These are phyloP conservation scores for Saccharomyces hybrid DNA, from an alignment of 1,139 yeast genomes.

Conservation along the genomic window DNA sequence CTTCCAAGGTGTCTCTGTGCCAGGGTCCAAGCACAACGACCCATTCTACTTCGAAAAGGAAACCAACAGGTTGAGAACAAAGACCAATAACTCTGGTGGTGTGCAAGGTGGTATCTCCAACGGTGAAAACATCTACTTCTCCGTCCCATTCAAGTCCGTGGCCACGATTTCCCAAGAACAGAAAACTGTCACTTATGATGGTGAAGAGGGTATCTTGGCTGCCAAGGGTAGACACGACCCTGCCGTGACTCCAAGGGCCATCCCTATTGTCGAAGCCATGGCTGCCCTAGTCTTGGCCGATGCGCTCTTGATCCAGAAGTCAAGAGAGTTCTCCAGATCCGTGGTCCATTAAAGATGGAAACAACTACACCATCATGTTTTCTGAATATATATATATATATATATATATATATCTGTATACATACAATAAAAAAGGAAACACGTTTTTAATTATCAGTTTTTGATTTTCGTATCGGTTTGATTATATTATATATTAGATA, in stretches of 20 bases:
- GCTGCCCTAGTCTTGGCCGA: slow-evolving; percentile 89
- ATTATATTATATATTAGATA: neutral
- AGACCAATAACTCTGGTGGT: slow-evolving; percentile 92
- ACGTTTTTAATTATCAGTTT: neutral
- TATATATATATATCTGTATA: neutral
- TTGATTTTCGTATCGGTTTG: neutral
- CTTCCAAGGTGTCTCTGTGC: slow-evolving; percentile 77
- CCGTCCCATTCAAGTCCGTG: slow-evolving; percentile 95
- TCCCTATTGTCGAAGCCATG: slow-evolving; percentile 98
- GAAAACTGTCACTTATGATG: slow-evolving; percentile 78
- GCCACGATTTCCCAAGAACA: slow-evolving; percentile 96
- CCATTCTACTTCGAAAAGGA: slow-evolving; percentile 57
- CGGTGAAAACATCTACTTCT: slow-evolving; percentile 90
- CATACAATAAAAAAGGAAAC: neutral
- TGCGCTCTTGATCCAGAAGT: slow-evolving; percentile 72
- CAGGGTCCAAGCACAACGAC: slow-evolving; percentile 93
- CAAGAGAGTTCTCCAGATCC: slow-evolving; percentile 49
- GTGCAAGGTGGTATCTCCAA: slow-evolving; percentile 96
- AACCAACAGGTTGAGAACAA: slow-evolving; percentile 61
- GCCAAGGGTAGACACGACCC: slow-evolving; percentile 99
- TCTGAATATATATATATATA: neutral
- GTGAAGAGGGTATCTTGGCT: slow-evolving; percentile 76
- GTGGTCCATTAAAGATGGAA: slow-evolving; percentile 14
- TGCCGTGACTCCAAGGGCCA: slow-evolving; percentile 95
- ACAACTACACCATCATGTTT: neutral